Evolutionary conservation across 1,139 yeast genomes (phyloP), one percentile per base, ranked within the genome.

Genomic region (Wickerhamomyces sp.): DNA sequence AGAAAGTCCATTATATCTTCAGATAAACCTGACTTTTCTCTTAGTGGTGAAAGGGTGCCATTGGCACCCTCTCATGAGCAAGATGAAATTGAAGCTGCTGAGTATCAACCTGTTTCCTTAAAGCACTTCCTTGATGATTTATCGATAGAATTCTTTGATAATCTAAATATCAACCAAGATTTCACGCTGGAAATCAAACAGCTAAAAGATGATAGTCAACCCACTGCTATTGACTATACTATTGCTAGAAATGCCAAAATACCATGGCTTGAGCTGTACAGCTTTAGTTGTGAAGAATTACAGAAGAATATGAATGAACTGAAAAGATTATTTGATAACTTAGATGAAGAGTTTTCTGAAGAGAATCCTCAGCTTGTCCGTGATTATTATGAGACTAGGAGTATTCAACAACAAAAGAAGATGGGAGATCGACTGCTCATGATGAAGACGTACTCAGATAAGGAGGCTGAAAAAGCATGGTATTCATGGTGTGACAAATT

Each of bases 211-310:
- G 14, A 31, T 3, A 26, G 50, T 3, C 39, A 45, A 4, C 30
- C 37, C 3, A 10, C 44, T 36, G 25, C 36, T 40, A 7, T 56
- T 42, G 47, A 52, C 41, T 42, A 44, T 48, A 20, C 45, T 44
- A 27, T 60, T 17, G 54, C 56, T 3, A 49, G 39, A 20, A 43
- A 59, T 34, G 49, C 60, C 3, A 59, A 61, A 20, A 46, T 63
- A 6, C 70, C 70, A 4, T 55, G 73, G 31, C 51, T 76, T 15
- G 78, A 76, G 41, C 65, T 72, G 42, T 70, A 67, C 44, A 71
- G 73, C 31, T 76, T 78, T 46, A 73, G 80, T 43, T 73, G 78
- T 46, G 67, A 68, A 34, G 85, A 78, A 46, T 52, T 79, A 33
- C 63, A 65, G 17, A 70, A 68, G 35, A 74, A 74, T 47, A 73